Base-by-base conservation (phyloP, 2,329 filamentous ascomycete genomes). In the Lachnellula occidentalis region DNA sequence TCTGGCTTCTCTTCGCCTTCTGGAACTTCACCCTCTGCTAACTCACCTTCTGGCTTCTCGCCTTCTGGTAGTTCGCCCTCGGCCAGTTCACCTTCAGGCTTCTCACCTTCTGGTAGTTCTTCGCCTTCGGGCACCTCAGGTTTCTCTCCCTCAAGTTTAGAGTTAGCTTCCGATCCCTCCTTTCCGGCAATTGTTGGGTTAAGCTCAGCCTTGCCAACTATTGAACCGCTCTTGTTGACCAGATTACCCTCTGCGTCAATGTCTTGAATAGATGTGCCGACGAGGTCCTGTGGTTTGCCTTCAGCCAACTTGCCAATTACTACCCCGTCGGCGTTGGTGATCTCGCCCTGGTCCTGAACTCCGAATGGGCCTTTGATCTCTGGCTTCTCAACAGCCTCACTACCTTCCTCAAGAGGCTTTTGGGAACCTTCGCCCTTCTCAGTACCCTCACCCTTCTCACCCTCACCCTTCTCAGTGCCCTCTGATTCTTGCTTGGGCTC, bases 191-290 rank as follows among this genome's bases (percentile, higher is more conserved):
- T 14, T 22, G 31, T 69, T 34, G 72, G 70, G 2, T 61, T 54
- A n/a, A 64, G 55, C 34, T 64, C 64, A 17, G 70, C 69, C 53
- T 67, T 45, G 19, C 43, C 43, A 14, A 45, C 22, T 9, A 45
- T 22, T 9, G 11, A 14, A 15, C 79, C 80, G 47, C 80, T 76
- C 27, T 78, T 74, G 54, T 81, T 78, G 36, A 78, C 72, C 2
- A 83, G 75, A 12, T 82, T 80, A 2, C 80, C 80, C 60, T 82
- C 75, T 11, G 73, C 72, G 70, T 82, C 82, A 58, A 83, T 73
- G 69, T 85, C 86, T 72, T 84, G 85, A 55, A 83, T 77, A 17
- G 84, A 80, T 58, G 83, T 85, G 58, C 85, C 80, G 14, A 77
- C 69, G 12, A 85, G 69, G 39, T 71, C 68, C 53, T 71, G 69